Conservation (phyloP, 2,329 filamentous ascomycete genomes). For the Scleromitrula shiraiana region DNA sequence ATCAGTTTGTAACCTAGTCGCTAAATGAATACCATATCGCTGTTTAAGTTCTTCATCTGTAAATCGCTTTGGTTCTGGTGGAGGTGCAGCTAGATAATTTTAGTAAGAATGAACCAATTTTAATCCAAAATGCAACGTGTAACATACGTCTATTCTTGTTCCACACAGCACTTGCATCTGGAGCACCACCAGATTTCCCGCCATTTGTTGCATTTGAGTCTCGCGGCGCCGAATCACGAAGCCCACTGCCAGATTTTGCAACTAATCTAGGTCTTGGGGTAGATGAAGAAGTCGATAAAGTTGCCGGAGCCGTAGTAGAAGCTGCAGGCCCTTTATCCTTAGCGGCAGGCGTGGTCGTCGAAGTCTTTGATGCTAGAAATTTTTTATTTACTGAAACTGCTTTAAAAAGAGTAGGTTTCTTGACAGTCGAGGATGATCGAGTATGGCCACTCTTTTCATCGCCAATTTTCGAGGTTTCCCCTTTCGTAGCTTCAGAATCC, state of each 20-base stretch:
- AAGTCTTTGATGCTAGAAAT: constrained; percentile 66
- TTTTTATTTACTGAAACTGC: constrained; percentile 79
- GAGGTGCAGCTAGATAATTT: constrained; percentile 44
- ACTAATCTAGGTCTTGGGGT: constrained; percentile 63
- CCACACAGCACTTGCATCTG: constrained; percentile 72
- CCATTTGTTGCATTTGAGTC: constrained; percentile 40
- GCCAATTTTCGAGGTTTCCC: constrained; percentile 44
- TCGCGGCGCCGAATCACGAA: constrained; percentile 44
- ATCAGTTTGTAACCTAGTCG: constrained; percentile 68
- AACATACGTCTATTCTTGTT: constrained; percentile 77
- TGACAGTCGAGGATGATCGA: constrained; percentile 51
- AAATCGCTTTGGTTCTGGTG: constrained; percentile 69
- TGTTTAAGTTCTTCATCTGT: constrained; percentile 80
- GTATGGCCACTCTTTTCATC: constrained; percentile 52
- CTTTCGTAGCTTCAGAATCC: constrained; percentile 64
- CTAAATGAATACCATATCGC: constrained; percentile 80
- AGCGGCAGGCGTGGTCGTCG: constrained; percentile 36
- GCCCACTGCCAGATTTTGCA: constrained; percentile 60
- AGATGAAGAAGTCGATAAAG: constrained; percentile 36
- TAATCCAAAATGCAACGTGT: no score
- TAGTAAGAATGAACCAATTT: not conserved
- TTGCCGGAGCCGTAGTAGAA: constrained; percentile 21
- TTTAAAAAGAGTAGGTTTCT: constrained; percentile 70
- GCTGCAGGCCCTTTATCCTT: constrained; percentile 41
- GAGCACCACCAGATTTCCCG: constrained; percentile 50